A percentile compares a stretch with the other conserved stretches of the same genome.
Evolutionary conservation across 495 filamentous ascomycete genomes (phyloP).

Genomic region (Tetracladium setigerum): DNA sequence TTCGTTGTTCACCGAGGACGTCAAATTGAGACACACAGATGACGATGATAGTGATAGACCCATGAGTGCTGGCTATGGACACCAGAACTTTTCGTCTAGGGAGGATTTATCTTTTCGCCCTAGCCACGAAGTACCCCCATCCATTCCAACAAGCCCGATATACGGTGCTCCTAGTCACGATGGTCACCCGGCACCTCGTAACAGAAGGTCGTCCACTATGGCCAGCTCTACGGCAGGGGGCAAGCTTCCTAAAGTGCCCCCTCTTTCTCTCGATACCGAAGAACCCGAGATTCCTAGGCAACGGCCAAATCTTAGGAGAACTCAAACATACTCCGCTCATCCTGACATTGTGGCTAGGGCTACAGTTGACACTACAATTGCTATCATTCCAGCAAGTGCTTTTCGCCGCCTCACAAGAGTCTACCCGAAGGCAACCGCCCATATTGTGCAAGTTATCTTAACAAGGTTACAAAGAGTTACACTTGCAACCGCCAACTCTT

Average conservation of each 20-base stretch:
- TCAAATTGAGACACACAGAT: conserved; percentile 63
- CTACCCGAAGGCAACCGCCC: conserved; percentile 91
- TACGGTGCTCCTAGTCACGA: conserved; percentile 12
- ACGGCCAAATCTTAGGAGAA: conserved; percentile 34
- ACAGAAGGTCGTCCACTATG: conserved; percentile 17
- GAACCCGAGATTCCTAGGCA: conserved; percentile 17
- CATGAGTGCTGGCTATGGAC: conserved; percentile 1
- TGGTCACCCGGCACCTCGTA: conserved; percentile 1
- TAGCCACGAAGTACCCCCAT: conserved; percentile 19
- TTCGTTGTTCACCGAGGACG: conserved; percentile 91
- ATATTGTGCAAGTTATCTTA: conserved; percentile 95
- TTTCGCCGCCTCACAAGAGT: conserved; percentile 90
- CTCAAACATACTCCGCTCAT: conserved; percentile 70
- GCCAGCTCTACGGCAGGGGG: conserved; percentile 17
- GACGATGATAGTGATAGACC: conserved; percentile 40
- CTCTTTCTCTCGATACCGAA: conserved; percentile 57
- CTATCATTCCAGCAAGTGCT: conserved; percentile 92
- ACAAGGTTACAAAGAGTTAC: conserved; percentile 92
- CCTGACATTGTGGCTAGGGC: conserved; percentile 94
- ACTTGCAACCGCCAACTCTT: conserved; percentile 85
- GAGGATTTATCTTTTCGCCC: conserved; percentile 11
- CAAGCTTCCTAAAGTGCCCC: conserved; percentile 53
- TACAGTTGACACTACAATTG: conserved; percentile 96
- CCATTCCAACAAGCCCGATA: conserved; percentile 21
- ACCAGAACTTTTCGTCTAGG: conserved; percentile 11